phyloP scores from a whole-genome alignment of 1,139 yeast genomes.

The Yueomyces sp. region DNA sequence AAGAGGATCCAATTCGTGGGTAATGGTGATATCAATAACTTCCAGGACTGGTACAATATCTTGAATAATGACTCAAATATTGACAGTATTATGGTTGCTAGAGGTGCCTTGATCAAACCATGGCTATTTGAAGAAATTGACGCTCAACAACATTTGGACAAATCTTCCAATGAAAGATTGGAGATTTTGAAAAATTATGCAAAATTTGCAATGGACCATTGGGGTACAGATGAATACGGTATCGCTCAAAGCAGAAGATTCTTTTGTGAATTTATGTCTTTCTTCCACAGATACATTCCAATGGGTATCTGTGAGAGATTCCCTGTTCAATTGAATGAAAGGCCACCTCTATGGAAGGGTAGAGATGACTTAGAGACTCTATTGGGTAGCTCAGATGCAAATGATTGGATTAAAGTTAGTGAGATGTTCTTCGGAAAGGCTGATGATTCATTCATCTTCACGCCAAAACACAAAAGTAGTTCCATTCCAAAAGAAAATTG shows the following conservation, averaged over 20 bases:
- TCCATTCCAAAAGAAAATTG: conserved; percentile 23
- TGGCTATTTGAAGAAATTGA: conserved; percentile 98
- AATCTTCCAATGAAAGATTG: conserved; percentile 78
- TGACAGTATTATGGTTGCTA: conserved; percentile 93
- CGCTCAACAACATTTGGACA: conserved; percentile 78
- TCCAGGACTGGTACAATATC: conserved; percentile 83
- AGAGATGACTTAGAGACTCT: conserved; percentile 86
- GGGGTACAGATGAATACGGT: conserved; percentile 98
- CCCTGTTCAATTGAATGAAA: conserved; percentile 82
- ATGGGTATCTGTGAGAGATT: conserved; percentile 80
- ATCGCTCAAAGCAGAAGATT: conserved; percentile 78
- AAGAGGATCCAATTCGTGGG: conserved; percentile 60
- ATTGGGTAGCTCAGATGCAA: conserved; percentile 71
- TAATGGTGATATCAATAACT: conserved; percentile 83
- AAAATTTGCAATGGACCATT: conserved; percentile 78
- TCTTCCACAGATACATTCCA: conserved; percentile 89
- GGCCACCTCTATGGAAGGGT: conserved; percentile 94
- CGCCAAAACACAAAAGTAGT: conserved; percentile 91
- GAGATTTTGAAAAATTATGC: conserved; percentile 61
- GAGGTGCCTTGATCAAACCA: conserved; percentile 96
- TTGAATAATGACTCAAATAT: conserved; percentile 49
- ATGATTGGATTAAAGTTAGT: conserved; percentile 93
- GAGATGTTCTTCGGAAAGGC: conserved; percentile 92
- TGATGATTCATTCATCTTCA: conserved; percentile 59
- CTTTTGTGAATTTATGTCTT: conserved; percentile 87